Evolutionary conservation across 331 rosid species (phyloP).

Genomic region (Dryas integrifolia): DNA sequence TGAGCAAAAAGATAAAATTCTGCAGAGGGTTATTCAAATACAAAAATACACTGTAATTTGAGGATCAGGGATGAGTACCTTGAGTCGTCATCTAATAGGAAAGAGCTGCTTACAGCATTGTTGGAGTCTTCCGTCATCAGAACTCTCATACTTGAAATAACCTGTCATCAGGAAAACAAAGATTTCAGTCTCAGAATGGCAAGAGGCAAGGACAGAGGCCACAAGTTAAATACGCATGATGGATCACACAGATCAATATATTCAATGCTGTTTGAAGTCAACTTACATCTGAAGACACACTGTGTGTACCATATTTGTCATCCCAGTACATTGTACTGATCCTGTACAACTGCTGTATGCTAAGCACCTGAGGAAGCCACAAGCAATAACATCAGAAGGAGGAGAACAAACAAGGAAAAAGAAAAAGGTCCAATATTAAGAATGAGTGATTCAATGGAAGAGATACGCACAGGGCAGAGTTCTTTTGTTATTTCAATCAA

Average conservation of each 20-base stretch:
- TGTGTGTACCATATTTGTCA: slow-evolving; percentile 96
- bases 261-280: slow-evolving; percentile 1
- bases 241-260: neutral
- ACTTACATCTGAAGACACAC: slow-evolving; percentile 92
- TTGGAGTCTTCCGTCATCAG: slow-evolving; percentile 89
- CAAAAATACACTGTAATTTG: neutral
- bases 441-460: slow-evolving; percentile 20
- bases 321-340: slow-evolving; percentile 99
- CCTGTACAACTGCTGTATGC: slow-evolving; percentile 93
- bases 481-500: slow-evolving; percentile 90
- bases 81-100: slow-evolving; percentile 92
- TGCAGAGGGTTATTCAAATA: slow-evolving; percentile 11
- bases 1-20: neutral
- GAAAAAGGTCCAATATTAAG: neutral
- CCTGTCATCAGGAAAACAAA: slow-evolving; percentile 39
- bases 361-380: slow-evolving; percentile 64
- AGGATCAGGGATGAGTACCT: slow-evolving; percentile 42
- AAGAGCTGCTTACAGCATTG: slow-evolving; percentile 90
- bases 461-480: slow-evolving; percentile 81
- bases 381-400: slow-evolving; percentile 11
- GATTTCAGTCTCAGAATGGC: neutral
- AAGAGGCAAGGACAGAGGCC: neutral
- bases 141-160: slow-evolving; percentile 81
- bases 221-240: neutral
- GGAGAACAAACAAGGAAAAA: slow-evolving; percentile 4